Percentiles rank a stretch among this genome's conserved stretches.
Conservation (phyloP, 2,329 filamentous ascomycete species). For the Apiospora sp. region DNA sequence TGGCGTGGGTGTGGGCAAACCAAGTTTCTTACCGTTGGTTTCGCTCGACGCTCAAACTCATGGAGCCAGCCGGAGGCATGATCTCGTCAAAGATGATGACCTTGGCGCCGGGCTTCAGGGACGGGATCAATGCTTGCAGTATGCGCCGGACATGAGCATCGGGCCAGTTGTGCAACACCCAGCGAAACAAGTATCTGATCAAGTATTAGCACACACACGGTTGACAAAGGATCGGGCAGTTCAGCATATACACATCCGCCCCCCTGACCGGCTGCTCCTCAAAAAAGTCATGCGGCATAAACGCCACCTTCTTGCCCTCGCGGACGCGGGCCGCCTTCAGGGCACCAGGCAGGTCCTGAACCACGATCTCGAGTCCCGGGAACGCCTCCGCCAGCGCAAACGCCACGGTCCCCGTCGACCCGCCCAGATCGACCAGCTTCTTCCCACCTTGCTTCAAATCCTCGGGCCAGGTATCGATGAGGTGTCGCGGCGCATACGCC, state of each 20-base stretch:
- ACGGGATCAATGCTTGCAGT: constrained; percentile 44
- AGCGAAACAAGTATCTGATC: constrained; percentile 46
- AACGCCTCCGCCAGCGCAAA: constrained; percentile 32
- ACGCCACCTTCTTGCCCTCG: constrained; percentile 23
- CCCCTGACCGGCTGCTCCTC: constrained; percentile 34
- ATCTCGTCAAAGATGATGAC: constrained; percentile 29
- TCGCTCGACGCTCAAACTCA: too few species aligned
- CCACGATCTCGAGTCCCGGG: constrained; percentile 32
- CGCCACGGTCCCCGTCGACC: constrained; percentile 37
- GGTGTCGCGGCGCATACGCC: constrained; percentile 33
- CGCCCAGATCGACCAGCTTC: constrained; percentile 38
- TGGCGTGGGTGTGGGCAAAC: too few species aligned
- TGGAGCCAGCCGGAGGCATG: too few species aligned
- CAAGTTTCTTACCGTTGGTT: too few species aligned
- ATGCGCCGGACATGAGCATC: constrained; percentile 45
- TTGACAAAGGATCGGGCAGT: too few species aligned
- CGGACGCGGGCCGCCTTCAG: constrained; percentile 13
- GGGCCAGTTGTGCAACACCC: constrained; percentile 56
- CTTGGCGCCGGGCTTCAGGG: constrained; percentile 47
- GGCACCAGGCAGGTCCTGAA: constrained; percentile 39
- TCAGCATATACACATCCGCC: constrained; percentile 44
- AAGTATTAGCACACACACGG: too few species aligned
- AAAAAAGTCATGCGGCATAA: constrained; percentile 35
- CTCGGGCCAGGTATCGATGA: constrained; percentile 28
- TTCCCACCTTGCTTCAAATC: neutral